Conservation (phyloP, 331 rosid genomes). For the Quercus lobata region DNA sequence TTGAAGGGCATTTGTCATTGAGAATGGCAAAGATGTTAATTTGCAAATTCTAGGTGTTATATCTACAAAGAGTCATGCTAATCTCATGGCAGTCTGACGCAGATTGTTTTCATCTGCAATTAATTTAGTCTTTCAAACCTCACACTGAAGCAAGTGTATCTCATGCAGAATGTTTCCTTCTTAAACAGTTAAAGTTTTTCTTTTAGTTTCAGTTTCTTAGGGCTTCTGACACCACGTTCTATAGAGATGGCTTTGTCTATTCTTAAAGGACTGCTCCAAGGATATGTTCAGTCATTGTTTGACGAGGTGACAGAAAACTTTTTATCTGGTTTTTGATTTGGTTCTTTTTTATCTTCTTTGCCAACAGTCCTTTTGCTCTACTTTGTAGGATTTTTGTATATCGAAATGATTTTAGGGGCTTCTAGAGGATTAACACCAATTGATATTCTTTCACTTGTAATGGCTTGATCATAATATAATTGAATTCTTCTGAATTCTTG, state of each 20-base stretch:
- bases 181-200: not conserved
- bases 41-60: constrained; percentile 19
- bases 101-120: constrained; percentile 26
- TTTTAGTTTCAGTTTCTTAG: constrained; percentile 8
- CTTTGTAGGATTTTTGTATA: not conserved
- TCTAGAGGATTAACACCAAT: not conserved
- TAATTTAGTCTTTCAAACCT: not conserved
- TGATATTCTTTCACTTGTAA: not conserved
- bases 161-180: constrained; percentile 12
- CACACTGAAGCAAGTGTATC: not conserved
- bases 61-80: constrained; percentile 27
- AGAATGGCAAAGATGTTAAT: constrained; percentile 31
- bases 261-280: constrained; percentile 48
- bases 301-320: constrained; percentile 38
- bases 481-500: constrained; percentile 1
- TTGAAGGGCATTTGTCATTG: constrained; percentile 4
- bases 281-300: constrained; percentile 40
- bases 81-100: constrained; percentile 22
- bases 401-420: not conserved
- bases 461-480: not conserved
- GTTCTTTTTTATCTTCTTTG: constrained; percentile 1
- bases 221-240: not conserved
- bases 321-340: not conserved
- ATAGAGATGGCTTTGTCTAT: constrained; percentile 49
- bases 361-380: not conserved